Evolutionary conservation across 129 eudicot species (phyloP).

Genomic region (Tanacetum coccineum): DNA sequence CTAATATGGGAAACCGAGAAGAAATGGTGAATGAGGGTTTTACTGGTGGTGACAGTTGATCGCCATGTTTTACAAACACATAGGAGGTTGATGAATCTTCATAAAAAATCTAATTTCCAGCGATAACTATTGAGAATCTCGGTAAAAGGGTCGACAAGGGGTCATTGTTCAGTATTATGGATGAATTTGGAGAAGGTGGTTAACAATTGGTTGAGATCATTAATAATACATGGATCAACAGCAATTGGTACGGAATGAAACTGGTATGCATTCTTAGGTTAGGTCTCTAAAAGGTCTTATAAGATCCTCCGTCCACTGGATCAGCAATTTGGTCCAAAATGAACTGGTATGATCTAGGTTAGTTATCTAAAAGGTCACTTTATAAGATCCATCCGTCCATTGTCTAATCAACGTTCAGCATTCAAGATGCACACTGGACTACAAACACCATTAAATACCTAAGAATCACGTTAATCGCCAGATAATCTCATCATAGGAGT

Average conservation of each 20-base stretch:
- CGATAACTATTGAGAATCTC: constrained; percentile 21
- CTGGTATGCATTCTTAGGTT: constrained; percentile 15
- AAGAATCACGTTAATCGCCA: neutral
- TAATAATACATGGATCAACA: neutral
- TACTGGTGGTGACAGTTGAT: constrained; percentile 12
- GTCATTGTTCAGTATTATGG: constrained; percentile 9
- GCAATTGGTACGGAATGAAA: neutral
- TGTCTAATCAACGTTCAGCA: constrained; percentile 1
- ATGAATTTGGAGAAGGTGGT: constrained; percentile 6
- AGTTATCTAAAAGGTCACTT: neutral
- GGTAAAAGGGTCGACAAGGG: constrained; percentile 23
- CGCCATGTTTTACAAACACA: constrained; percentile 31
- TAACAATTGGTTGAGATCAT: neutral
- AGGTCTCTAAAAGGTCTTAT: neutral
- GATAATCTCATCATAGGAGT: too few relatives aligned
- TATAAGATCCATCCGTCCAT: neutral
- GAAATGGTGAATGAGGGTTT: constrained; percentile 11
- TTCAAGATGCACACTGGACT: neutral
- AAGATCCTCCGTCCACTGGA: neutral
- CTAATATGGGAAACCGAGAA: constrained; percentile 24
- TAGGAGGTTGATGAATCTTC: constrained; percentile 29
- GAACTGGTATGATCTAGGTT: constrained; percentile 19
- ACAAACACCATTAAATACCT: neutral
- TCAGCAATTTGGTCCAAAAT: neutral
- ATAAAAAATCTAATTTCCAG: constrained; percentile 20